phyloP scores from a whole-genome alignment of 306 rosid genomes.

The Hippophae gyantsensis region DNA sequence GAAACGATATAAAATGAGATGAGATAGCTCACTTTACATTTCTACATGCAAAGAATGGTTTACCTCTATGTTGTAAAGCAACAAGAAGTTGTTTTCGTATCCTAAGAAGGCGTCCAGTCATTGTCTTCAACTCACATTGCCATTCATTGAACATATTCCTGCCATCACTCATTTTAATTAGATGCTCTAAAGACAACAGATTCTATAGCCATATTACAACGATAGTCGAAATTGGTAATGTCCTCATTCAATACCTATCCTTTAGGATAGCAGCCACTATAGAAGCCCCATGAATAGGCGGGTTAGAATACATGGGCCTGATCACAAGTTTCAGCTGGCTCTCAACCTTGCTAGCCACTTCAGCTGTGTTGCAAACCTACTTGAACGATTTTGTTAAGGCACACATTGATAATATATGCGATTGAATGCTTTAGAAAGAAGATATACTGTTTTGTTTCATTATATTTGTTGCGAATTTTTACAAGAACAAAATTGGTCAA shows the following conservation, averaged over 20 bases:
- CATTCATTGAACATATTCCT: conserved; percentile 69
- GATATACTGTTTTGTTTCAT: too few species aligned
- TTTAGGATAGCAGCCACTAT: conserved; percentile 72
- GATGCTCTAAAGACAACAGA: background rate
- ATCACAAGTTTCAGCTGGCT: conserved; percentile 93
- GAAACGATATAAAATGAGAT: too few species aligned
- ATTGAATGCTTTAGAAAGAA: too few species aligned
- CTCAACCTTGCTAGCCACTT: conserved; percentile 67
- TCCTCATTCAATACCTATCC: conserved; percentile 43
- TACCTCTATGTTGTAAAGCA: conserved; percentile 64
- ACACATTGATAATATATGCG: too few species aligned
- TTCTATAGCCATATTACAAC: background rate
- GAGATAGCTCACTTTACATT: too few species aligned
- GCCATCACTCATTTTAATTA: background rate
- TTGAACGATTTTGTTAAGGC: background rate
- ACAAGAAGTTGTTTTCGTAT: conserved; percentile 71
- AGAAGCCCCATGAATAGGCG: conserved; percentile 94
- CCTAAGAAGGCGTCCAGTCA: conserved; percentile 77
- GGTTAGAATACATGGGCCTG: conserved; percentile 84
- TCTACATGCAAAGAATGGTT: conserved; percentile 4
- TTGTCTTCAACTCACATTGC: conserved; percentile 75
- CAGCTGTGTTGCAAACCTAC: conserved; percentile 78
- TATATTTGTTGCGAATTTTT: too few species aligned
- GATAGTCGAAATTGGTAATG: background rate
- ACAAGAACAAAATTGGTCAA: background rate